These are phyloP conservation scores for Solanum chaucha DNA, from an alignment of 257 asterid species.

Conservation along the genomic window DNA sequence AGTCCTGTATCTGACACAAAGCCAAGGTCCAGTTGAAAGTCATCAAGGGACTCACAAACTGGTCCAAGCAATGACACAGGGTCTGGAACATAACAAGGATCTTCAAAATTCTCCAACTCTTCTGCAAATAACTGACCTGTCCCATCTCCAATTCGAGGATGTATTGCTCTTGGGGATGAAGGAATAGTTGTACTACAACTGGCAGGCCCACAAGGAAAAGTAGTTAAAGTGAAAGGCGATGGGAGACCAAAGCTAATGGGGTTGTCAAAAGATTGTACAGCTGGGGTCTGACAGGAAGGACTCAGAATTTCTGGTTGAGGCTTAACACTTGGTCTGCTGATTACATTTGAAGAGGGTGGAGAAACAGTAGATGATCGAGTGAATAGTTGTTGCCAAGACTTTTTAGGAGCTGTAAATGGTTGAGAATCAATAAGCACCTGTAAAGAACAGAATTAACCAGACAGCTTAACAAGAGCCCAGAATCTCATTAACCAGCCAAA, in stretches of 20 bases:
- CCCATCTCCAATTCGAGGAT: conserved; percentile 47
- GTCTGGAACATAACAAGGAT: conserved; percentile 93
- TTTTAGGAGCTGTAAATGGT: conserved; percentile 60
- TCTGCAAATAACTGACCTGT: conserved; percentile 53
- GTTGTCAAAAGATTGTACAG: conserved; percentile 45
- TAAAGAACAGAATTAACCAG: conserved; percentile 9
- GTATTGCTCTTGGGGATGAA: conserved; percentile 39
- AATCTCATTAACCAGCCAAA: not conserved
- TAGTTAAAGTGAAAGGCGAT: conserved; percentile 42
- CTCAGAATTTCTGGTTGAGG: conserved; percentile 42
- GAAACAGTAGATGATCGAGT: conserved; percentile 59
- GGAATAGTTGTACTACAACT: conserved; percentile 33
- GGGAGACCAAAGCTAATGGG: conserved; percentile 58
- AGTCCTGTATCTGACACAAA: conserved; percentile 39
- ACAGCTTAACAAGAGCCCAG: not conserved
- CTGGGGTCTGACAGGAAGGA: conserved; percentile 34
- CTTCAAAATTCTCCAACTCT: conserved; percentile 83
- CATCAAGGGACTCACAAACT: conserved; percentile 89
- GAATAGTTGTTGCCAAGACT: conserved; percentile 92
- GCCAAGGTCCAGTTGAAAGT: conserved; percentile 76
- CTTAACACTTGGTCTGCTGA: conserved; percentile 55
- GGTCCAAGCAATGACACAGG: conserved; percentile 93
- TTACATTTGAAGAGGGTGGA: conserved; percentile 46
- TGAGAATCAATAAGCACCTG: conserved; percentile 72
- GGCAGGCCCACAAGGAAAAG: conserved; percentile 41